Base-by-base conservation (phyloP, 345 rosid species). In the Raphanus raphanistrum region DNA sequence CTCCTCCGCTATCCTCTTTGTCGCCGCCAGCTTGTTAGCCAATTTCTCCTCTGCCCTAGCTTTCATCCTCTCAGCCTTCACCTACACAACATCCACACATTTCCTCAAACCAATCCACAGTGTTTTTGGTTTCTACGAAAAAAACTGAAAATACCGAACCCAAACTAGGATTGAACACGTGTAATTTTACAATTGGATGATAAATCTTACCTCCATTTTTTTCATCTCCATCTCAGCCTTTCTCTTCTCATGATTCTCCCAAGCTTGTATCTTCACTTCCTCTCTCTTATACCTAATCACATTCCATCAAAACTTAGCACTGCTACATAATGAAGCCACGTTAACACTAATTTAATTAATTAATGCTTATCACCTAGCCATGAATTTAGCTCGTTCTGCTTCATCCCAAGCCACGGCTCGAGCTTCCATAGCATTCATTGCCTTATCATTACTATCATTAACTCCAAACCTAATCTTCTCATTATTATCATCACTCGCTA, bases 231-330 rank as follows among this genome's bases (percentile, higher is more conserved):
- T 87, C 76, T 94, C 98, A 0, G 97, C 95, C 84, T 89, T 94
- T 87, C 98, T 83, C 87, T 87, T 94, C 84, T 90, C 88, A 29
- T 87, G 96, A 86, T 92, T 92, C 80, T 94, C 98, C 98, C 98
- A 94, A 17, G 91, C 96, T 59, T 89, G 97, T 71, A 94, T 94
- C 85, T 89, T 94, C 84, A 94, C 97, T 71, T 92, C 97, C 78
- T 92, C 97, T 1, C 94, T 87, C 84, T 94, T 94, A 54, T 87
- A 94, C 91, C 98, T 94, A 80, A 59, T 17, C 36, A 70, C 76
- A 78, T 6, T 15, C 21, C 25, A 45, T 65, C 32, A 59, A 66
- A 76, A 4, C 5, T 5, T 32, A 32, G 6, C 33, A 76, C 41
- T 71, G 33, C 11, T 52, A 12, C 0, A 13, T 5, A 58, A 17